Base-by-base conservation (phyloP, 805 yeast genomes). In the Candida pseudoglaebosa region DNA sequence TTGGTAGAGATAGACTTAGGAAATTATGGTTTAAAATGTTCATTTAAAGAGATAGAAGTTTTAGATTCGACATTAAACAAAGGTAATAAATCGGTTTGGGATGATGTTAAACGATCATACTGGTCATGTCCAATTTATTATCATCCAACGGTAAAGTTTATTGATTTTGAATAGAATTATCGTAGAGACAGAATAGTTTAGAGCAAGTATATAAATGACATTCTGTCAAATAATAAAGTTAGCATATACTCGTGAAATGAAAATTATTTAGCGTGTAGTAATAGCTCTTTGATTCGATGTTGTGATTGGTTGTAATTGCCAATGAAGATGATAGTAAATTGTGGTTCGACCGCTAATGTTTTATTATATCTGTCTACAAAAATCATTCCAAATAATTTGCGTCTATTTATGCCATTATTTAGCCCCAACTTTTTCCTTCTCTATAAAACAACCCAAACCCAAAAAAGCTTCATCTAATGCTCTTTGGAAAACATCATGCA, bases 401-500 rank as follows among this genome's bases (percentile, higher is more conserved):
- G n/a, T n/a, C n/a, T 21, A 21, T 21, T 21, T 10, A 26, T 26
- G 13, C 29, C 9, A n/a, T 15, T 9, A 26, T 6, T 9, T 26
- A 26, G 15, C 29, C 13, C 9, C 6, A 38, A 28, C 35, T 34
- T 65, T 66, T 39, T 68, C 73, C 36, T 48, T 39, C 32, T 78
- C 82, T 19, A 93, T 75, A 41, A 82, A 73, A 57, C 96, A 89
- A 12, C 87, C 90, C 43, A 93, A 66, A 0, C 98, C 97, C 65
- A 81, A 77, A 50, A 90, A 91, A 4, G 98, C 97, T 48, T 85
- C 93, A 41, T 84, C 84, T 37, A 93, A 65, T 4, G 91, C 81
- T 47, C 91, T 76, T 47, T 80, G 78, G 54, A 82, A 86, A 14
- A 84, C 89, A 22, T 64, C 67, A 36, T 78, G 76, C 20, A 85